Evolutionary conservation across 306 rosid genomes (phyloP), one percentile per base, ranked within the genome.

Genomic region (Biancaea sappan): DNA sequence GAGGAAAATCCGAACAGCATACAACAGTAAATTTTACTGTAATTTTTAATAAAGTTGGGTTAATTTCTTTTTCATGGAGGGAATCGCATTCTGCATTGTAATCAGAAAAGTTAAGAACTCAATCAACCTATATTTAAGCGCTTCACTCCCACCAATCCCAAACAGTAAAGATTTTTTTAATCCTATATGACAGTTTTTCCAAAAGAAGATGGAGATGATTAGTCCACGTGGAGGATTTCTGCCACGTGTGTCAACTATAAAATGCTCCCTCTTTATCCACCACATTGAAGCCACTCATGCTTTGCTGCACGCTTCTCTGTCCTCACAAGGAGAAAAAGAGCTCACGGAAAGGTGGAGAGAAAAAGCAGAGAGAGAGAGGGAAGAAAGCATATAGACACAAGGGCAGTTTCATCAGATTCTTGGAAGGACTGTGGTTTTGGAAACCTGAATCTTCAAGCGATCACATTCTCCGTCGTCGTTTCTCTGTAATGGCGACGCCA

Each of bases 401-500:
- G 16, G 28, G 52, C 38, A 57, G 35, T 73, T 51, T 73, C 48
- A 11, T 19, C 16, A 2, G 32, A 28, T 40, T 18, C 41, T 28
- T 25, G 2, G 21, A 37, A 22, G 18, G 15, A 10, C 32, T 53
- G 56, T 78, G 71, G 58, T 74, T 71, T 37, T 41, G 56, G 52
- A 75, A 46, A 16, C 31, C 88, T 37, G 77, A 80, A 40, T 78
- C 81, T 57, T 60, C 16, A n/a, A 40, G 50, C 65, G 70, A 63
- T 51, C 68, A 57, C 77, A 54, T 73, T 74, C 62, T 13, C 24
- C 11, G 0, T 8, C 38, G 0, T 8, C 29, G 2, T 40, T 12
- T 19, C 22, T 3, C n/a, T 24, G 60, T 61, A 82, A 82, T 85
- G 89, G 81, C 83, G 46, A 79, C 76, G 71, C 89, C 87, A 59